Conservation (phyloP, 116 monocot species). For the Phalaenopsis hybrid region DNA sequence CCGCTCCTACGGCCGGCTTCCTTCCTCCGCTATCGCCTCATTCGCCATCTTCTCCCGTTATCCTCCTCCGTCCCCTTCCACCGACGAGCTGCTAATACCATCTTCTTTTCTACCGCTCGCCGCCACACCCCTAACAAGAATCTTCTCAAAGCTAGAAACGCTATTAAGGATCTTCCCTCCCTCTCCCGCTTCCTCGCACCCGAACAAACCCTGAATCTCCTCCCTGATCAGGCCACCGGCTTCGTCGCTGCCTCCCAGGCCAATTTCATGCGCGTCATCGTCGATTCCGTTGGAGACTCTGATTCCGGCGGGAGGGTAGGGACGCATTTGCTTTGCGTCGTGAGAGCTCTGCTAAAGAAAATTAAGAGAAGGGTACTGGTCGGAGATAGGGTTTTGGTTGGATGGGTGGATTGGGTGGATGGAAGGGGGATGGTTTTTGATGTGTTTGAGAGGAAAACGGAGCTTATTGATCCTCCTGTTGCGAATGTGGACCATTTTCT, state of each 20-base stretch:
- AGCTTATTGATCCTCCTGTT: constrained; percentile 63
- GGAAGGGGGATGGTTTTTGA: constrained; percentile 87
- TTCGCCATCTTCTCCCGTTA: constrained; percentile 4
- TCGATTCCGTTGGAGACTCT: constrained; percentile 20
- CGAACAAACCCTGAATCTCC: constrained; percentile 23
- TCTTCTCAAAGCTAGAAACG: constrained; percentile 40
- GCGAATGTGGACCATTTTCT: constrained; percentile 82
- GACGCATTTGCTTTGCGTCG: constrained; percentile 74
- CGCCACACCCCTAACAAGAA: constrained; percentile 29
- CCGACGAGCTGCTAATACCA: constrained; percentile 13
- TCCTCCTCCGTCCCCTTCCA: constrained; percentile 4
- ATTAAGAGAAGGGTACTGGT: constrained; percentile 76
- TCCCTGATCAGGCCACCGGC: constrained; percentile 73
- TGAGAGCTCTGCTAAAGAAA: constrained; percentile 82
- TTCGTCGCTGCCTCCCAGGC: constrained; percentile 86
- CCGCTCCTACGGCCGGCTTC: constrained; percentile 1
- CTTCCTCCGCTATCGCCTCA: constrained; percentile 18
- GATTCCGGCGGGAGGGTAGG: constrained; percentile 28
- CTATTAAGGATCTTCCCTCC: constrained; percentile 17
- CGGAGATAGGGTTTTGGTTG: constrained; percentile 77
- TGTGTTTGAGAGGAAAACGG: constrained; percentile 51
- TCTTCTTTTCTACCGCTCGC: constrained; percentile 6
- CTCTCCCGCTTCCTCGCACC: constrained; percentile 9
- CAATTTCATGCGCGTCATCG: constrained; percentile 85
- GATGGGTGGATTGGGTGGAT: constrained; percentile 69